Evolutionary conservation across 495 filamentous ascomycete species (phyloP).

Genomic region (Hypoxylon crocopeplum): DNA sequence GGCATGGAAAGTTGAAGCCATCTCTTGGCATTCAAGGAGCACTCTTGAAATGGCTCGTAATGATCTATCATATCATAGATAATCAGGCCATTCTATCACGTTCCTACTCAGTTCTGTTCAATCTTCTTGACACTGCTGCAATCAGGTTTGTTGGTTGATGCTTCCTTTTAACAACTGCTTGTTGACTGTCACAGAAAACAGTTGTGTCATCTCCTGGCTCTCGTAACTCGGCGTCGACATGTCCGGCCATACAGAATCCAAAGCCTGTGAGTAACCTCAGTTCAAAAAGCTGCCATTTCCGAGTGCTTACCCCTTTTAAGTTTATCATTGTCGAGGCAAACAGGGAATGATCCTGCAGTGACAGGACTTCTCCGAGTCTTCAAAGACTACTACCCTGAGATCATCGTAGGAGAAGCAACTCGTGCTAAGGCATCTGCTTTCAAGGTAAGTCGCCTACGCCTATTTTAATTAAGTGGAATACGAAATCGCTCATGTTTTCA

Average conservation of each 20-base stretch:
- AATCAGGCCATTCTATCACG: conserved; percentile 69
- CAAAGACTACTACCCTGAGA: conserved; percentile 90
- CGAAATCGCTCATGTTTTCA: conserved; percentile 8
- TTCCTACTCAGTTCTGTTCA: conserved; percentile 81
- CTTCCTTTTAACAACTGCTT: conserved; percentile 34
- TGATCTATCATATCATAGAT: conserved; percentile 77
- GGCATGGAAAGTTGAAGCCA: conserved; percentile 80
- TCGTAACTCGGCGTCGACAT: conserved; percentile 85
- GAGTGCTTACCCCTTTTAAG: conserved; percentile 47
- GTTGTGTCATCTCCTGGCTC: conserved; percentile 82
- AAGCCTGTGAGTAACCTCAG: conserved; percentile 64
- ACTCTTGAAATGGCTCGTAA: conserved; percentile 80
- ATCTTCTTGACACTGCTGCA: conserved; percentile 80
- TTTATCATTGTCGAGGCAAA: conserved; percentile 63
- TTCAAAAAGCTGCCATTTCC: background rate
- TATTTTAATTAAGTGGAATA: background rate
- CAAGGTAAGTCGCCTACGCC: conserved; percentile 48
- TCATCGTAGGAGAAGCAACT: conserved; percentile 73
- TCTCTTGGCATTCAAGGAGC: conserved; percentile 70
- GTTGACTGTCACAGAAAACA: conserved; percentile 54
- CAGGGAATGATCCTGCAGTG: conserved; percentile 76
- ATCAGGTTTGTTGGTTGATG: conserved; percentile 58
- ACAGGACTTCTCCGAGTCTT: conserved; percentile 80
- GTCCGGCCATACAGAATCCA: conserved; percentile 88
- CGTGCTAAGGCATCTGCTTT: conserved; percentile 62